Conservation (phyloP, 768 basidiomycete species). For the Mycena pura region DNA sequence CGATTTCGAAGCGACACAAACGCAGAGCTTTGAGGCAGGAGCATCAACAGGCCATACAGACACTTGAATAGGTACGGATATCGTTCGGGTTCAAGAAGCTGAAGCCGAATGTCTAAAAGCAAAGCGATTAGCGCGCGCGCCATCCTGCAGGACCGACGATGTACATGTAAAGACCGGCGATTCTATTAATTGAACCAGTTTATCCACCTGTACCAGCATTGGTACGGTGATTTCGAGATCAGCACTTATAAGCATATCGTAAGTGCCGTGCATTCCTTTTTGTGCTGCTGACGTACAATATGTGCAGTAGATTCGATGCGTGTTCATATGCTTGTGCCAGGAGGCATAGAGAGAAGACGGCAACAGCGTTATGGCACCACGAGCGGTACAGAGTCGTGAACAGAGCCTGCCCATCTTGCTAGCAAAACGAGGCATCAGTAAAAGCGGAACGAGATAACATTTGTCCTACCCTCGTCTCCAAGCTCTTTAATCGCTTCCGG, state of each 20-base stretch:
- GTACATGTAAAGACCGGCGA: slow-evolving; percentile 97
- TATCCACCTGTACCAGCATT: slow-evolving; percentile 95
- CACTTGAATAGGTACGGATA: slow-evolving; percentile 98
- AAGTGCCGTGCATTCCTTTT: not conserved
- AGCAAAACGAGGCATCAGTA: not conserved
- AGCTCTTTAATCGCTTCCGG: slow-evolving; percentile 87
- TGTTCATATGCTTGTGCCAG: slow-evolving; percentile 99
- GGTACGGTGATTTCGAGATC: slow-evolving; percentile 96
- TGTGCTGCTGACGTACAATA: slow-evolving; percentile 66
- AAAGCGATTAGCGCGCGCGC: not conserved
- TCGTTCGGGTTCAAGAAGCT: slow-evolving; percentile 95
- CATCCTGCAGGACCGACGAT: slow-evolving; percentile 27
- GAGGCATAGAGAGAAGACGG: slow-evolving; percentile 94
- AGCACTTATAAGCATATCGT: slow-evolving; percentile 59
- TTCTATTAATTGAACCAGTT: slow-evolving; percentile 96
- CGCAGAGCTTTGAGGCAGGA: slow-evolving; percentile 95
- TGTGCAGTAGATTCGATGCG: slow-evolving; percentile 93
- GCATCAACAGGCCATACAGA: slow-evolving; percentile 95
- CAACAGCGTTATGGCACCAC: slow-evolving; percentile 98
- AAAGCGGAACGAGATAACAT: not conserved
- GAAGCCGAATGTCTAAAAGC: slow-evolving; percentile 77
- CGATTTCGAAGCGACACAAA: slow-evolving; percentile 95
- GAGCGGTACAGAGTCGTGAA: slow-evolving; percentile 95
- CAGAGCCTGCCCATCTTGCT: slow-evolving; percentile 96
- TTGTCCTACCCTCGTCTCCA: slow-evolving; percentile 83